Evolutionary conservation across 495 filamentous ascomycete genomes (phyloP).

Genomic region (Aspergillus nidulans): DNA sequence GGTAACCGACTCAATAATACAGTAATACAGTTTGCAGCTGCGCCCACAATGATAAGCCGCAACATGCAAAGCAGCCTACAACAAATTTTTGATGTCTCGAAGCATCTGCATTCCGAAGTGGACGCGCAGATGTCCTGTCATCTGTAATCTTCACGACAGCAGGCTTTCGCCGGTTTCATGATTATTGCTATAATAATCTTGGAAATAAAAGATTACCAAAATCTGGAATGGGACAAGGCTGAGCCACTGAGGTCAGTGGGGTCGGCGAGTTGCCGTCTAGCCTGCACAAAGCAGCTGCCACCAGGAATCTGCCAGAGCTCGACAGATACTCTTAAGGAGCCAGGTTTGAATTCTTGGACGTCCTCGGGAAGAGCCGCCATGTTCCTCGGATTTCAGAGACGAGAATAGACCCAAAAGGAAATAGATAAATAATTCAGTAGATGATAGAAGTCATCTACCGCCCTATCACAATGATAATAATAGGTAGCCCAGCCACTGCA

Average conservation of each 20-base stretch:
- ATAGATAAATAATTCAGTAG: neutral
- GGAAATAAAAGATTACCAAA: neutral
- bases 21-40: too few species aligned
- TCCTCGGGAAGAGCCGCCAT: neutral
- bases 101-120: neutral
- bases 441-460: neutral
- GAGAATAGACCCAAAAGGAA: neutral
- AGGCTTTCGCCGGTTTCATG: neutral
- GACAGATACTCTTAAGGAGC: neutral
- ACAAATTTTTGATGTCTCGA: neutral
- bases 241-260: slow-evolving; percentile 1
- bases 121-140: neutral
- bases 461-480: neutral
- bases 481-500: neutral
- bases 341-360: neutral
- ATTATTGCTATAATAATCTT: neutral
- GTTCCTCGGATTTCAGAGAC: neutral
- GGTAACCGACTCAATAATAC: too few species aligned
- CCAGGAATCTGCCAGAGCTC: neutral
- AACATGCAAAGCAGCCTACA: too few species aligned
- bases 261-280: neutral
- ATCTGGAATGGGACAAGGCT: neutral
- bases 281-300: neutral
- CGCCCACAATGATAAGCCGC: too few species aligned
- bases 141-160: neutral